phyloP scores from a whole-genome alignment of 768 basidiomycete species.

The Arthromyces matolae region DNA sequence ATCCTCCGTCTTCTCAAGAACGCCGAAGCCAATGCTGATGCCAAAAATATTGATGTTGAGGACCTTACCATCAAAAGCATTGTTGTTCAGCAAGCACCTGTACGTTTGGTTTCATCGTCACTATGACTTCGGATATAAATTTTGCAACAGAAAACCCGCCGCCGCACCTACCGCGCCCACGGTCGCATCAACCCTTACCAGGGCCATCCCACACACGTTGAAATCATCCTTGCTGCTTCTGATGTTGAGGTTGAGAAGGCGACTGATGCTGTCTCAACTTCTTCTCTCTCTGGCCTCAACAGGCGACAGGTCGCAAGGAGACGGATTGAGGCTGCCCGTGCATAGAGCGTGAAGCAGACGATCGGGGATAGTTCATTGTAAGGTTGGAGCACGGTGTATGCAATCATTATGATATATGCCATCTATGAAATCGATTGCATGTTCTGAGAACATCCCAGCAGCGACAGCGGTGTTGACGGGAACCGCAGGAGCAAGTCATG shows the following conservation, averaged over 20 bases:
- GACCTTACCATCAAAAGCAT: slow-evolving; percentile 95
- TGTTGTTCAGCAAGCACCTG: slow-evolving; percentile 96
- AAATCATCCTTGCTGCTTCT: slow-evolving; percentile 82
- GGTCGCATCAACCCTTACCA: slow-evolving; percentile 99
- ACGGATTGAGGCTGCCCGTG: slow-evolving; percentile 81
- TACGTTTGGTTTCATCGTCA: slow-evolving; percentile 37
- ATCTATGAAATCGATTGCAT: slow-evolving; percentile 14
- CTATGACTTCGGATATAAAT: slow-evolving; percentile 7
- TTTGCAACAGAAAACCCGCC: slow-evolving; percentile 83
- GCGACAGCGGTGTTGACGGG: no score
- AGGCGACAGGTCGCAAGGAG: slow-evolving; percentile 82
- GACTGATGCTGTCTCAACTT: slow-evolving; percentile 67
- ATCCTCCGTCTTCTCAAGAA: slow-evolving; percentile 95
- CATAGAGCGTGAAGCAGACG: slow-evolving; percentile 28
- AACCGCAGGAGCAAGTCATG: no score
- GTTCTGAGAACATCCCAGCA: slow-evolving; percentile 7
- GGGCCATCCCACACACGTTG: slow-evolving; percentile 95
- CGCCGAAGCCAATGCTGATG: slow-evolving; percentile 98
- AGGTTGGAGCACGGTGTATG: slow-evolving; percentile 16
- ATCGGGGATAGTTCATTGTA: no score
- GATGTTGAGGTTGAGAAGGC: slow-evolving; percentile 87
- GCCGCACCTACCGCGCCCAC: slow-evolving; percentile 97
- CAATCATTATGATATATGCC: slow-evolving; percentile 22
- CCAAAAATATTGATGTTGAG: slow-evolving; percentile 91
- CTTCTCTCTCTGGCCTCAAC: slow-evolving; percentile 66